Evolutionary conservation across 2,329 filamentous ascomycete genomes (phyloP).

Genomic region (Aspergillus brunneoviolaceus): DNA sequence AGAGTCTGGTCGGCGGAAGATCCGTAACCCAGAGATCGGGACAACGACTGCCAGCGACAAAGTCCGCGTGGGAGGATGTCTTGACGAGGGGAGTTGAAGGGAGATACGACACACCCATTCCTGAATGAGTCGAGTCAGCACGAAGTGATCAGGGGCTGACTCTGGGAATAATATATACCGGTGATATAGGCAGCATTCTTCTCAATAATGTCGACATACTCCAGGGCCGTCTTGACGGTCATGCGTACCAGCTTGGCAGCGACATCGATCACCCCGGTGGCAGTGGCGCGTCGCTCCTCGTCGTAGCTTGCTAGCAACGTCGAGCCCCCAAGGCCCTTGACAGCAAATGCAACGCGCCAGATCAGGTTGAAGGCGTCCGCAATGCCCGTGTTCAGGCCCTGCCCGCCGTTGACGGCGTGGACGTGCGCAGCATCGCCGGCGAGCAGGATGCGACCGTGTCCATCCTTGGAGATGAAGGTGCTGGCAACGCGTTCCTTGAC

Average conservation of each 20-base stretch:
- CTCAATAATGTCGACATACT: background rate
- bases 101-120: too few species aligned
- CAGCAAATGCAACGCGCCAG: background rate
- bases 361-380: slow-evolving; percentile 7
- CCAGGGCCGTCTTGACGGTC: slow-evolving; percentile 5
- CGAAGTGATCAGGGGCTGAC: too few species aligned
- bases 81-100: too few species aligned
- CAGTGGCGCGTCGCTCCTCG: slow-evolving; percentile 2
- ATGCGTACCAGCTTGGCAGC: slow-evolving; percentile 5
- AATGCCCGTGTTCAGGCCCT: slow-evolving; percentile 9
- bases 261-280: slow-evolving; percentile 1
- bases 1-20: too few species aligned
- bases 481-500: background rate
- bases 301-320: slow-evolving; percentile 1
- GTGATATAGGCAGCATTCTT: too few species aligned
- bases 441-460: background rate
- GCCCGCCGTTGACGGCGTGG: slow-evolving; percentile 5
- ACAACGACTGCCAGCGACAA: too few species aligned
- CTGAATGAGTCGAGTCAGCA: too few species aligned
- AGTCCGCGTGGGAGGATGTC: too few species aligned
- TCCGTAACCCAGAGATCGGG: too few species aligned
- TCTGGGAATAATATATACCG: too few species aligned
- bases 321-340: background rate
- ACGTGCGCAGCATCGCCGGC: slow-evolving; percentile 1
- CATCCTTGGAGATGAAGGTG: slow-evolving; percentile 5